phyloP scores from a whole-genome alignment of 1,139 yeast species.

The Kodamaea anthophila region DNA sequence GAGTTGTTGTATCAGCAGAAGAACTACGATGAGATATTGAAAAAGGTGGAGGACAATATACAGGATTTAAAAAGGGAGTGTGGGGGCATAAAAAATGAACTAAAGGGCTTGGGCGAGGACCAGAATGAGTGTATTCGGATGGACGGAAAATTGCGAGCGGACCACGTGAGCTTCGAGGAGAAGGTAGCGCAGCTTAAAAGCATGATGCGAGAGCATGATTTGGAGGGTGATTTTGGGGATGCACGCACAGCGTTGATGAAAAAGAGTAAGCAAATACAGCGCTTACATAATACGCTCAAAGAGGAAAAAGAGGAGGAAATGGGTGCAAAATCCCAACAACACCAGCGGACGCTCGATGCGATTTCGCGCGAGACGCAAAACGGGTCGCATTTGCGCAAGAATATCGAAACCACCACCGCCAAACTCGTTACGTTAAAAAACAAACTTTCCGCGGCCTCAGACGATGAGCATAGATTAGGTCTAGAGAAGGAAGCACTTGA shows the following conservation, averaged over 20 bases:
- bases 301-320: conserved; percentile 8
- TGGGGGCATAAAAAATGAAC: conserved; percentile 13
- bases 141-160: conserved; percentile 61
- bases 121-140: conserved; percentile 40
- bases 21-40: conserved; percentile 43
- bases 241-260: conserved; percentile 5
- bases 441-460: conserved; percentile 29
- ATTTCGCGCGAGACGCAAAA: conserved; percentile 39
- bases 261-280: conserved; percentile 1
- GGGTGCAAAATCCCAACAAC: conserved; percentile 1
- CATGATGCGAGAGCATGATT: background rate
- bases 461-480: conserved; percentile 37
- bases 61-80: conserved; percentile 23
- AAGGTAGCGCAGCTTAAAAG: conserved; percentile 18
- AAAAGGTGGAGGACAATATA: conserved; percentile 15
- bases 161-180: conserved; percentile 30
- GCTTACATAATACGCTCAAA: conserved; percentile 3
- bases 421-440: conserved; percentile 29
- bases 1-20: conserved; percentile 44
- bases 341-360: conserved; percentile 23
- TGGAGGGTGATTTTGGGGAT: conserved; percentile 1
- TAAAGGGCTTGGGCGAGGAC: conserved; percentile 19
- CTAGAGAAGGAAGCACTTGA: conserved; percentile 32
- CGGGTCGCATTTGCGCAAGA: conserved; percentile 28
- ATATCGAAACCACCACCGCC: conserved; percentile 22